These are phyloP conservation scores for Curvularia hawaiiensis DNA, from an alignment of 2,329 filamentous ascomycete genomes.

Conservation along the genomic window DNA sequence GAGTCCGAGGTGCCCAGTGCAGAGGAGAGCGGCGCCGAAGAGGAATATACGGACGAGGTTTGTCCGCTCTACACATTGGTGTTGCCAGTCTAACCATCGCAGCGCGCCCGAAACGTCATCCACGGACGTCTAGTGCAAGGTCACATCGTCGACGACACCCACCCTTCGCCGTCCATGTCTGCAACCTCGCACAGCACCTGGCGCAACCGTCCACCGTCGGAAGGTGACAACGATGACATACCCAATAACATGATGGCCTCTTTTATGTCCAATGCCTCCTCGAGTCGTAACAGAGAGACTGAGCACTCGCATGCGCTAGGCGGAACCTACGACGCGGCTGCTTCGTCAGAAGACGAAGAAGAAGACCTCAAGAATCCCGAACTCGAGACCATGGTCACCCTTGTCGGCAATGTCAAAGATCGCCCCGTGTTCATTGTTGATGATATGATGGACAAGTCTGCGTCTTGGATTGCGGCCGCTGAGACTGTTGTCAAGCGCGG, in stretches of 20 bases:
- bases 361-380: conserved; percentile 80
- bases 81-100: conserved; percentile 20
- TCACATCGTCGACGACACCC: conserved; percentile 93
- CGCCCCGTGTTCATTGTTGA: conserved; percentile 93
- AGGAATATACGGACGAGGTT: conserved; percentile 70
- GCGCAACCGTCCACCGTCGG: conserved; percentile 51
- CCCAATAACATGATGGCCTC: conserved; percentile 87
- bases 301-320: conserved; percentile 74
- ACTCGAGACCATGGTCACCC: conserved; percentile 91
- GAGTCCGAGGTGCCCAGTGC: conserved; percentile 20
- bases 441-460: conserved; percentile 98
- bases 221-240: conserved; percentile 55
- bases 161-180: conserved; percentile 75
- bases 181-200: conserved; percentile 63
- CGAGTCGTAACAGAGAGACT: conserved; percentile 46
- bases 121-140: conserved; percentile 90
- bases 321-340: conserved; percentile 82
- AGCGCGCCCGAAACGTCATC: conserved; percentile 83
- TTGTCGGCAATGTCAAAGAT: conserved; percentile 93
- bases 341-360: conserved; percentile 89
- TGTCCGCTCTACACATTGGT: conserved; percentile 1
- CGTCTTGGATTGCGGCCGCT: conserved; percentile 95
- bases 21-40: conserved; percentile 35
- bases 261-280: conserved; percentile 78
- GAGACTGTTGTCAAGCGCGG: conserved; percentile 96